Percentiles rank a stretch among this genome's conserved stretches.
phyloP scores from a whole-genome alignment of 768 basidiomycete species.

The Mycena olivaceomarginata region DNA sequence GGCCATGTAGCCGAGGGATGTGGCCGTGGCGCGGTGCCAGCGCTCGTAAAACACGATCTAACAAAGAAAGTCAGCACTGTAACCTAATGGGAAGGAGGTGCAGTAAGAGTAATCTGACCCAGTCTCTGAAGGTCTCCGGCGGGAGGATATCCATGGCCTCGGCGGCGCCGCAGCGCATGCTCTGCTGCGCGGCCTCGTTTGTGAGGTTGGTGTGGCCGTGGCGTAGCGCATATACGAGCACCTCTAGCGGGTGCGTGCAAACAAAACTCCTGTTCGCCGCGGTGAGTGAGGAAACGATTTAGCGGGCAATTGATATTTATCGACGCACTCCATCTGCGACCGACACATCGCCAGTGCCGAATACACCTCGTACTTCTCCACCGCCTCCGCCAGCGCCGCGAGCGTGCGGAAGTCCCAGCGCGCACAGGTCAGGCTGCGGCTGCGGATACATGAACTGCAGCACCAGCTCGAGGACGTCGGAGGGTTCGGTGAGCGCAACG shows the following conservation, averaged over 20 bases:
- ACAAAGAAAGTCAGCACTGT: too few relatives aligned
- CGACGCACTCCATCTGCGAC: too few relatives aligned
- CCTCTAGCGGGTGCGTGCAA: too few relatives aligned
- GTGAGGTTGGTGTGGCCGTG: not conserved
- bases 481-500: conserved; percentile 38
- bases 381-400: too few relatives aligned
- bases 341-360: too few relatives aligned
- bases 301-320: too few relatives aligned
- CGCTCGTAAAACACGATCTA: conserved; percentile 5
- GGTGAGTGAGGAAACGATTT: too few relatives aligned
- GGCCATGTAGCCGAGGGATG: not conserved
- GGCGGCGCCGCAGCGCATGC: not conserved
- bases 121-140: conserved; percentile 1
- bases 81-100: not conserved
- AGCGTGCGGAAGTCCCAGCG: too few relatives aligned
- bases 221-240: not conserved
- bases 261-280: too few relatives aligned
- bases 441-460: conserved; percentile 42
- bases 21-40: not conserved
- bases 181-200: conserved; percentile 7
- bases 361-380: too few relatives aligned
- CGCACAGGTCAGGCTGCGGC: not conserved
- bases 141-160: not conserved
- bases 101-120: not conserved
- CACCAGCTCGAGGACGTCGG: conserved; percentile 46